Conservation (phyloP, 2,329 filamentous ascomycete genomes). For the Cercospora sesami region DNA sequence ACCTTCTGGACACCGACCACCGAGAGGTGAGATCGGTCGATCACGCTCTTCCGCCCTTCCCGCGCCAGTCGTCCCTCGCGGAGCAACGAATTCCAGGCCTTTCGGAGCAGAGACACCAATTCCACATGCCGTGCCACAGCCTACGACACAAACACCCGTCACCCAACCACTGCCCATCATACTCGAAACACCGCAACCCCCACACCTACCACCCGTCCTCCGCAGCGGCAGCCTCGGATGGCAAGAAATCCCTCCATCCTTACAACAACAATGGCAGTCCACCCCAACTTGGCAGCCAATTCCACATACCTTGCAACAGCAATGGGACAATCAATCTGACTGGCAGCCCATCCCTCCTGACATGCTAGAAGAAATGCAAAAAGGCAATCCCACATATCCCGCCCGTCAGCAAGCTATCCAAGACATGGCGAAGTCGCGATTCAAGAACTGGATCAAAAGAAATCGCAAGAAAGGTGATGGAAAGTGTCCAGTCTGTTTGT, state of each 20-base stretch:
- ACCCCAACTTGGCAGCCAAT: not conserved
- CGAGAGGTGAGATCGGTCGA: not conserved
- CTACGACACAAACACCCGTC: not conserved
- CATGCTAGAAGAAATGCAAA: slow-evolving; percentile 3
- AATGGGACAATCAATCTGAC: not conserved
- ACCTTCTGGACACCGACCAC: not conserved
- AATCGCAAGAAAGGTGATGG: not conserved
- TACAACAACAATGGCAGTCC: not conserved
- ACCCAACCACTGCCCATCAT: not conserved
- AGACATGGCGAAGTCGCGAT: not conserved
- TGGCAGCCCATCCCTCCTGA: slow-evolving; percentile 1
- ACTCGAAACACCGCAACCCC: not conserved
- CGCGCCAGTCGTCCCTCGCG: not conserved
- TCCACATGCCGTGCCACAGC: not conserved
- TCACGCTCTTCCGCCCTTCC: not conserved
- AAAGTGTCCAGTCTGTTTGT: slow-evolving; percentile 10
- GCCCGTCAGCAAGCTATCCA: not conserved
- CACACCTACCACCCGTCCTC: not conserved
- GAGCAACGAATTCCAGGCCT: not conserved
- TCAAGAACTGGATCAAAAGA: not conserved
- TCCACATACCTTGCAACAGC: not conserved
- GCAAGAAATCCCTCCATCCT: not conserved
- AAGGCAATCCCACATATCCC: not conserved
- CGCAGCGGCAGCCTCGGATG: not conserved
- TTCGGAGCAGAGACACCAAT: not conserved